Conservation (phyloP, 306 rosid genomes). For the Quercus mongolica region DNA sequence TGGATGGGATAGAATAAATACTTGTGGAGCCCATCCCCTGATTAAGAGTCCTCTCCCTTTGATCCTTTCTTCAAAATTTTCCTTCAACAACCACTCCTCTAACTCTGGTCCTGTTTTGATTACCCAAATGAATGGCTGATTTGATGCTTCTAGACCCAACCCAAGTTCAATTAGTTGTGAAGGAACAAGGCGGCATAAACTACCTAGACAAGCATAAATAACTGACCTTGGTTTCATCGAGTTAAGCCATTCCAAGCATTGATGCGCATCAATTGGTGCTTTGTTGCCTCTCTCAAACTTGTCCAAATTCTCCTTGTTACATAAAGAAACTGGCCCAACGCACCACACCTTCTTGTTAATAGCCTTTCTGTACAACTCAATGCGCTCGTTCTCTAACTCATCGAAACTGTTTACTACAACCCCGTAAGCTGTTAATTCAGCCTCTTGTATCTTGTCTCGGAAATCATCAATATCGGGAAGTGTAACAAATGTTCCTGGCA, state of each 20-base stretch:
- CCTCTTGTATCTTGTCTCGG: constrained; percentile 56
- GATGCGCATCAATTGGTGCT: constrained; percentile 43
- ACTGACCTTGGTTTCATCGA: constrained; percentile 55
- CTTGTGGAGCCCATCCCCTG: constrained; percentile 81
- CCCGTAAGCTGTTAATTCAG: constrained; percentile 53
- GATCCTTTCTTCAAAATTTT: constrained; percentile 53
- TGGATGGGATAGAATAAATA: constrained; percentile 50
- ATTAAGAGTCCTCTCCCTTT: constrained; percentile 64
- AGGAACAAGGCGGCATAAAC: constrained; percentile 60
- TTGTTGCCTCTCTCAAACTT: constrained; percentile 69
- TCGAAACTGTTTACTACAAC: constrained; percentile 67
- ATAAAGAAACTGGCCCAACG: constrained; percentile 64
- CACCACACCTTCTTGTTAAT: constrained; percentile 68
- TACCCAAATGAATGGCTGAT: constrained; percentile 71
- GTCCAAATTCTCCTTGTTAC: constrained; percentile 53
- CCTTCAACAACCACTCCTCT: constrained; percentile 58
- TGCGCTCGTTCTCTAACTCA: constrained; percentile 53
- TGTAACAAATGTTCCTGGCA: constrained; percentile 58
- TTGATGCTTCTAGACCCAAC: constrained; percentile 59
- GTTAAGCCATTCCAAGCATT: constrained; percentile 64
- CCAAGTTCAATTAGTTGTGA: constrained; percentile 67
- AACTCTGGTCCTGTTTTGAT: constrained; percentile 48
- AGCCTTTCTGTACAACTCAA: constrained; percentile 33
- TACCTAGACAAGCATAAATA: constrained; percentile 74
- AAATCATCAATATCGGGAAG: constrained; percentile 58